phyloP scores from a whole-genome alignment of 768 basidiomycete species.

The Podaxis rugospora region DNA sequence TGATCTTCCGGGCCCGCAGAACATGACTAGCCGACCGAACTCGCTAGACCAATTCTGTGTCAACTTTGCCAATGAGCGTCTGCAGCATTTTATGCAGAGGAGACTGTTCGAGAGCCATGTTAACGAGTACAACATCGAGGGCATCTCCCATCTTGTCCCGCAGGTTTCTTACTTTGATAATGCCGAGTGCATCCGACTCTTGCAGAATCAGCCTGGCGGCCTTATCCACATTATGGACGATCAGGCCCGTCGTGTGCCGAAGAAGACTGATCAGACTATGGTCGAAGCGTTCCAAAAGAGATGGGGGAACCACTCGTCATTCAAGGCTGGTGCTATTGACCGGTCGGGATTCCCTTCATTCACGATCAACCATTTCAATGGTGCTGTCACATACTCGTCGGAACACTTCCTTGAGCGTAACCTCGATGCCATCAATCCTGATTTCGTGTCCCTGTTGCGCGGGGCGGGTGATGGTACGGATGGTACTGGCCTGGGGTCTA shows the following conservation, averaged over 20 bases:
- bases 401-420: conserved; percentile 90
- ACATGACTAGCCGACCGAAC: conserved; percentile 82
- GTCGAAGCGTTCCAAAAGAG: conserved; percentile 91
- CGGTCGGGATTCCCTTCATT: conserved; percentile 82
- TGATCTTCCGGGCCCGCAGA: conserved; percentile 91
- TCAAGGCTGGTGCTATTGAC: conserved; percentile 77
- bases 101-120: conserved; percentile 77
- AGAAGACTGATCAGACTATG: conserved; percentile 94
- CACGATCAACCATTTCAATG: conserved; percentile 89
- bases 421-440: conserved; percentile 84
- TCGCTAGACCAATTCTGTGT: conserved; percentile 95
- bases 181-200: conserved; percentile 78
- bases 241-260: conserved; percentile 78
- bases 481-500: conserved; percentile 63
- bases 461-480: conserved; percentile 48
- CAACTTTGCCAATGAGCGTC: conserved; percentile 93
- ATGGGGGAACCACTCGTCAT: conserved; percentile 90
- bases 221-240: conserved; percentile 98
- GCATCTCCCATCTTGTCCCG: conserved; percentile 66
- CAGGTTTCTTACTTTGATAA: conserved; percentile 85
- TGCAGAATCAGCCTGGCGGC: conserved; percentile 86
- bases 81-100: conserved; percentile 80
- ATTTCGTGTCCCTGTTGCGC: conserved; percentile 86
- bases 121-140: conserved; percentile 81
- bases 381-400: conserved; percentile 86